Evolutionary conservation across 73 alveolate genomes (phyloP).

Genomic region (Tetrahymena thermophila): DNA sequence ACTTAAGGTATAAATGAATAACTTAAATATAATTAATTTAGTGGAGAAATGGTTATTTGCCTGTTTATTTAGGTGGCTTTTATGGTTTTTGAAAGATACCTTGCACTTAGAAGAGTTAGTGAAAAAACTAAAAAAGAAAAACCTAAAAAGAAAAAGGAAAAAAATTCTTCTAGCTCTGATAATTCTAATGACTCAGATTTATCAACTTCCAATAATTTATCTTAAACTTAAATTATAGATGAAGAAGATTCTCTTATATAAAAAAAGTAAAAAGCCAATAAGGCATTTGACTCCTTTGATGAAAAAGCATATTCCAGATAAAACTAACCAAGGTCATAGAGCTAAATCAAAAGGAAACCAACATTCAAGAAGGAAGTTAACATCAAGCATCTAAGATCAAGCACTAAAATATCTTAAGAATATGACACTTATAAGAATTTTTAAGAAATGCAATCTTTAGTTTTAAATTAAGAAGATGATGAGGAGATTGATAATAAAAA

Average conservation of each 20-base stretch:
- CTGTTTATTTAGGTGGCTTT: neutral
- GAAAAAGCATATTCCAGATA: neutral
- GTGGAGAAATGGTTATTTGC: neutral
- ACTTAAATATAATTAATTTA: neutral
- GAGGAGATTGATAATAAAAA: neutral
- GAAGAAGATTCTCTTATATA: neutral
- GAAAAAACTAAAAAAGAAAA: neutral
- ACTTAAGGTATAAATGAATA: neutral
- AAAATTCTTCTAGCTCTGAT: neutral
- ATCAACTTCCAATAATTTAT: neutral
- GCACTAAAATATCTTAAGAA: neutral
- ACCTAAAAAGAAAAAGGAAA: neutral
- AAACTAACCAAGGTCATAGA: neutral
- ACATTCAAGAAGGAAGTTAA: neutral
- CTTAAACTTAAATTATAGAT: neutral
- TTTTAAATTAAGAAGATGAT: neutral
- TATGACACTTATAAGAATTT: neutral
- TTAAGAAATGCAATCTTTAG: neutral
- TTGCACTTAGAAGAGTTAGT: neutral
- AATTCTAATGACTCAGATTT: neutral
- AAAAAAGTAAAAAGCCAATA: neutral
- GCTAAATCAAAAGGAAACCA: neutral
- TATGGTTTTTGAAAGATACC: neutral
- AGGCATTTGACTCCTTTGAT: neutral
- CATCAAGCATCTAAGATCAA: neutral